Evolutionary conservation across 345 rosid species (phyloP).

Genomic region (Sonneratia caseolaris): DNA sequence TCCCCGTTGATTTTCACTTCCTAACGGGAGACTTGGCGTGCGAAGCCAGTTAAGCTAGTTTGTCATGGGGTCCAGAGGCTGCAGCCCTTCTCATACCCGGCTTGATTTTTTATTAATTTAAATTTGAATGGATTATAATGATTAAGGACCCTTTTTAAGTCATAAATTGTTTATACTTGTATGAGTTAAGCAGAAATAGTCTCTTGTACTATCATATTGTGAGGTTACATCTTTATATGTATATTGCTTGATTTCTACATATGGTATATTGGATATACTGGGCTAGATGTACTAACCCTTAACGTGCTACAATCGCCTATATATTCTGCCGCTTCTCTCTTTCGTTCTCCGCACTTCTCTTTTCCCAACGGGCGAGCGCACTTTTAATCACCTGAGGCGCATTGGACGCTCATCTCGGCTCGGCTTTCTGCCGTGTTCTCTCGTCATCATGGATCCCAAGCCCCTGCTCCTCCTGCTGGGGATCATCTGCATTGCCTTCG

Average conservation of each 20-base stretch:
- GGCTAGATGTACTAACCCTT: no score
- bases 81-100: no score
- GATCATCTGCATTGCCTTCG: constrained; percentile 15
- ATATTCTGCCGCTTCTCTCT: not conserved
- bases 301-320: not conserved
- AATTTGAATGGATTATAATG: no score
- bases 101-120: no score
- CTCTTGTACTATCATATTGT: no score
- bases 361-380: not conserved
- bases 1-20: not conserved
- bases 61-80: not conserved
- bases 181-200: no score
- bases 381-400: not conserved
- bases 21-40: not conserved
- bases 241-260: no score
- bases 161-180: no score
- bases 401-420: no score
- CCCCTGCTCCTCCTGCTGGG: constrained; percentile 9
- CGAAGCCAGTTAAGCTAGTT: not conserved
- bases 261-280: no score
- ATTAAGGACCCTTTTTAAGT: no score
- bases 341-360: not conserved
- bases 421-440: not conserved
- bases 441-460: constrained; percentile 1
- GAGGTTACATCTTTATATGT: no score